Conservation (phyloP, 2,329 filamentous ascomycete genomes). For the Malbranchea cinnamomea region DNA sequence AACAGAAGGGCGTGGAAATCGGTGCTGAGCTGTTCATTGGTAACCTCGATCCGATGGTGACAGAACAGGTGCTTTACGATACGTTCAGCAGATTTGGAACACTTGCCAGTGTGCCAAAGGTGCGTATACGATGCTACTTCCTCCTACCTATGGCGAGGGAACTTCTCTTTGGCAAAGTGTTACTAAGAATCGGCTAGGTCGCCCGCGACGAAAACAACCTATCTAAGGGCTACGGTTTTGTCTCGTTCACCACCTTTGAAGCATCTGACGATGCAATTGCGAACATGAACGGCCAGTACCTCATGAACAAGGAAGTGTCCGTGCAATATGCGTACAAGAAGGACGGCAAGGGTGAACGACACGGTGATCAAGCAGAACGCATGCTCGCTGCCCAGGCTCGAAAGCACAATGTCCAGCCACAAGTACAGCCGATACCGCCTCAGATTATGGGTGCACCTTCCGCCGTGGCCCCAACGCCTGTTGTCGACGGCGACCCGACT, state of each 20-base stretch:
- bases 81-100: constrained; percentile 87
- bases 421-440: constrained; percentile 59
- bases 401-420: constrained; percentile 80
- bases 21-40: constrained; percentile 95
- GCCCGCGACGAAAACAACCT: constrained; percentile 77
- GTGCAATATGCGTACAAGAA: constrained; percentile 99
- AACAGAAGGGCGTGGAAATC: constrained; percentile 83
- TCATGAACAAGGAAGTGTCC: constrained; percentile 91
- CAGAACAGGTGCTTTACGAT: constrained; percentile 91
- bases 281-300: constrained; percentile 90
- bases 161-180: too few species aligned
- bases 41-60: constrained; percentile 85
- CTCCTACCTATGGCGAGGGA: too few species aligned
- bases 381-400: constrained; percentile 84
- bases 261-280: constrained; percentile 79
- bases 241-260: constrained; percentile 86
- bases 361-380: constrained; percentile 86
- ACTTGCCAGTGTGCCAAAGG: constrained; percentile 72
- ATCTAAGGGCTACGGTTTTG: constrained; percentile 92
- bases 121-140: constrained; percentile 22
- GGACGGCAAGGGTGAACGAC: constrained; percentile 90
- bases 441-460: constrained; percentile 45
- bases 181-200: constrained; percentile 27
- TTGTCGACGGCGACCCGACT: constrained; percentile 28
- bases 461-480: constrained; percentile 29